A percentile compares a stretch with the other conserved stretches of the same genome.
These are phyloP conservation scores for Capronia coronata DNA, from an alignment of 2,329 filamentous ascomycete genomes.

Conservation along the genomic window DNA sequence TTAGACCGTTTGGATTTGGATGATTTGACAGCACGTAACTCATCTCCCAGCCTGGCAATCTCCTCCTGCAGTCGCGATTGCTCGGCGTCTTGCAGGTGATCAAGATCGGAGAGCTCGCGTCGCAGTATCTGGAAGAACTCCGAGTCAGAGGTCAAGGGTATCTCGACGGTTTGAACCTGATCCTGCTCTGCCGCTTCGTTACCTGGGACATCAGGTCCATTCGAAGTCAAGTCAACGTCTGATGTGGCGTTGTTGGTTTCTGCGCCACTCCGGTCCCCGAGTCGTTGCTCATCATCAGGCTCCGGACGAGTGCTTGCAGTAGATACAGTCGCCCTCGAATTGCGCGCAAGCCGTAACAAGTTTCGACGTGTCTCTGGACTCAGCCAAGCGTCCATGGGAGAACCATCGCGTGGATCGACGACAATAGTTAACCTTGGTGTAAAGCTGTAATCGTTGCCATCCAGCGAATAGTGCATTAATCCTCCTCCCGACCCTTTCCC, in stretches of 20 bases:
- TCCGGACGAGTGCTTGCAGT: not conserved
- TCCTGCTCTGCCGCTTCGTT: constrained; percentile 6
- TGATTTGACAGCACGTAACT: constrained; percentile 55
- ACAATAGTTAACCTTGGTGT: constrained; percentile 64
- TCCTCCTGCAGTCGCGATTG: constrained; percentile 56
- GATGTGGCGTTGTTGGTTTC: not conserved
- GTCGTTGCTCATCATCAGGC: not conserved
- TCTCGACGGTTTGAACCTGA: constrained; percentile 52
- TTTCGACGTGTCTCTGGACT: constrained; percentile 59
- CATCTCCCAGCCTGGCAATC: constrained; percentile 58
- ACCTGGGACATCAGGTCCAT: not conserved
- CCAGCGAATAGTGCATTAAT: constrained; percentile 51
- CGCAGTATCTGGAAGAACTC: constrained; percentile 75
- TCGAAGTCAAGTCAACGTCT: not conserved
- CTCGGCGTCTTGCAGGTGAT: constrained; percentile 61
- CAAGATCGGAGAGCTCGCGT: constrained; percentile 62
- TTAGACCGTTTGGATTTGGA: constrained; percentile 57
- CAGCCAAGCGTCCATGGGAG: constrained; percentile 61
- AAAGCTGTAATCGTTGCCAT: constrained; percentile 45
- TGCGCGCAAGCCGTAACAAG: constrained; percentile 54
- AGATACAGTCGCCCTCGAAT: constrained; percentile 4
- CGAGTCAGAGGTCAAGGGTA: constrained; percentile 68
- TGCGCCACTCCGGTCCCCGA: not conserved
- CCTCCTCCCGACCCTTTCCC: constrained; percentile 29
- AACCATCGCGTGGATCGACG: constrained; percentile 59